Evolutionary conservation across 495 filamentous ascomycete genomes (phyloP), one percentile per base, ranked within the genome.

Genomic region (Penicillium samsonianum): DNA sequence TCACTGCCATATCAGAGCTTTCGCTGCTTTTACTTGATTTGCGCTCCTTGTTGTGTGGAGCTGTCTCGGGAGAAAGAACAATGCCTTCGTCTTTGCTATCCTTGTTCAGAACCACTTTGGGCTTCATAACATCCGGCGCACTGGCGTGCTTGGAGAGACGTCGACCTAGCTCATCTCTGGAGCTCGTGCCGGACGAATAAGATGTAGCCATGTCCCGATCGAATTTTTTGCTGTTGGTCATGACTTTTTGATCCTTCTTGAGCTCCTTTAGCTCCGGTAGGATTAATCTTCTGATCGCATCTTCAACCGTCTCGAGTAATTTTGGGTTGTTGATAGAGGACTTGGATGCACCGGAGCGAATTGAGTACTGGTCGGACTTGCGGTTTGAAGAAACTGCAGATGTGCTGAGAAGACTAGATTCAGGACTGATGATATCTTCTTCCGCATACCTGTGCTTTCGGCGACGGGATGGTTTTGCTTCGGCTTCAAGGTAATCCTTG

Each of bases 301-400:
- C 93, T 72, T 98, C 93, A 8, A 98, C 93, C 0, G 92, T 92
- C 68, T 95, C 90, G 5, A 98, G 82, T n/a, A 98, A 74, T 60
- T 90, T 95, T 0, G 93, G 93, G 67, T 98, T 97, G 73, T 95
- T 97, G 72, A 96, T 87, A 0, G 90, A 94, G 7, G 91, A 90
- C 53, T 86, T 90, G 23, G 91, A 94, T 16, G 86, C 84, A 28
- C 85, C 84, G 4, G 90, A 92, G 33, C 83, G 83, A 50, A 90
- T 78, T 5, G 91, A 92, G 64, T 90, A 84, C 55, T 88, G 82
- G 65, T 92, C 89, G 14, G 89, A 91, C 38, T 82, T 82, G 55
- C 87, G 84, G 64, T 82, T 86, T 11, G 85, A 78, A 43, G 88
- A 86, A n/a, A 90, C 66, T 23, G 85, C 84, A 6, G 90, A 92